Conservation (phyloP, 345 rosid genomes). For the Hibiscus tridactylites region DNA sequence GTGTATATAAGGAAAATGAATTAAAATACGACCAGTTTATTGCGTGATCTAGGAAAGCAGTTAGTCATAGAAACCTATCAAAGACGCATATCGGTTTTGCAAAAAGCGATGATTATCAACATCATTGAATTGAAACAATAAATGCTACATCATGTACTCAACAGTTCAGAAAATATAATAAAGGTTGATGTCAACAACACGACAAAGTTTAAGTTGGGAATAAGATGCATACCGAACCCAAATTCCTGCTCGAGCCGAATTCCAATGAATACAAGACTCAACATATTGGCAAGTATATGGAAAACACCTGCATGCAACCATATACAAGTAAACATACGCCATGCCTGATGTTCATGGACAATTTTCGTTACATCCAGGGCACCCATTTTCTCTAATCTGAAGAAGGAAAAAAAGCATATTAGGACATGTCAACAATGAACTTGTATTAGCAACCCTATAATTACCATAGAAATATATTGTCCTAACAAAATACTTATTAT, state of each 20-base stretch:
- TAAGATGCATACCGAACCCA: conserved; percentile 61
- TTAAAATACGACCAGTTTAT: background rate
- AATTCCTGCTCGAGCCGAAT: conserved; percentile 93
- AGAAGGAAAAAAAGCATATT: too few relatives aligned
- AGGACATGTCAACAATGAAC: too few relatives aligned
- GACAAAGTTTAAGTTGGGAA: conserved; percentile 1
- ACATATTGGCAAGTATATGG: too few relatives aligned
- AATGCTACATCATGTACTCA: background rate
- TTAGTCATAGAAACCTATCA: background rate
- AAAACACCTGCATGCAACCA: too few relatives aligned
- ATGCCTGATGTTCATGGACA: conserved; percentile 51
- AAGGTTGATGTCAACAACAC: too few relatives aligned
- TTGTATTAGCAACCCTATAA: too few relatives aligned
- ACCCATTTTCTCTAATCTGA: too few relatives aligned
- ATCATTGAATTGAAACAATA: background rate
- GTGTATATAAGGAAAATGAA: background rate
- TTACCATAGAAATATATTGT: background rate
- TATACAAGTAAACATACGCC: conserved; percentile 81
- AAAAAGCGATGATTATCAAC: too few relatives aligned
- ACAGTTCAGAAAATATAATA: background rate
- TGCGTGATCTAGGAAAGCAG: background rate
- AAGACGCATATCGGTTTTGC: background rate
- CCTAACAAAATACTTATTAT: background rate
- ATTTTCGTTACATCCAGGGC: conserved; percentile 35
- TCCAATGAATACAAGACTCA: conserved; percentile 50